These are phyloP conservation scores for Schizosaccharomyces lindneri DNA, from an alignment of 805 yeast species.

Conservation along the genomic window DNA sequence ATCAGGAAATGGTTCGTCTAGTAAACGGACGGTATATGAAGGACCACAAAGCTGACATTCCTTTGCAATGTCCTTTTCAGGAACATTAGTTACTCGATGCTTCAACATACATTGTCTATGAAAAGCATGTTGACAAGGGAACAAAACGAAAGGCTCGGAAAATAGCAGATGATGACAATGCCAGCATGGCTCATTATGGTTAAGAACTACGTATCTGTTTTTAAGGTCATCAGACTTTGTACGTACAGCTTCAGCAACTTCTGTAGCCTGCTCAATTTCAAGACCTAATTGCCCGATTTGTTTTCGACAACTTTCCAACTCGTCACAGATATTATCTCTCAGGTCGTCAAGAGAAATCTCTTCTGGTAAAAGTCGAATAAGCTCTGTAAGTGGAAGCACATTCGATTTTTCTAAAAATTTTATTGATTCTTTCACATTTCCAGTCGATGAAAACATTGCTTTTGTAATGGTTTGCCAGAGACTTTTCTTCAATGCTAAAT, in stretches of 20 bases:
- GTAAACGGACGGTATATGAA: neutral
- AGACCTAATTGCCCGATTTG: neutral
- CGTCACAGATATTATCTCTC: constrained; percentile 39
- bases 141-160: neutral
- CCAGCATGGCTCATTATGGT: neutral
- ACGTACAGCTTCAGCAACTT: neutral
- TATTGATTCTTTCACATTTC: constrained; percentile 13
- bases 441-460: constrained; percentile 18
- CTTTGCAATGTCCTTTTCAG: neutral
- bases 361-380: constrained; percentile 67
- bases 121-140: neutral
- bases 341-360: constrained; percentile 57
- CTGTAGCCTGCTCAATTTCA: neutral
- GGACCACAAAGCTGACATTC: neutral
- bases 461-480: constrained; percentile 49
- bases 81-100: neutral
- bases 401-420: constrained; percentile 12
- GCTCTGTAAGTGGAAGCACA: constrained; percentile 39
- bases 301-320: neutral
- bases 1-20: neutral
- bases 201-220: neutral
- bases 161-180: neutral
- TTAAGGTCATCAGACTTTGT: neutral
- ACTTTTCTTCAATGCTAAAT: constrained; percentile 31
- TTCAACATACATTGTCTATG: neutral